A percentile compares a stretch with the other conserved stretches of the same genome.
Conservation (phyloP, 2,329 filamentous ascomycete genomes). For the Fusarium begoniae region DNA sequence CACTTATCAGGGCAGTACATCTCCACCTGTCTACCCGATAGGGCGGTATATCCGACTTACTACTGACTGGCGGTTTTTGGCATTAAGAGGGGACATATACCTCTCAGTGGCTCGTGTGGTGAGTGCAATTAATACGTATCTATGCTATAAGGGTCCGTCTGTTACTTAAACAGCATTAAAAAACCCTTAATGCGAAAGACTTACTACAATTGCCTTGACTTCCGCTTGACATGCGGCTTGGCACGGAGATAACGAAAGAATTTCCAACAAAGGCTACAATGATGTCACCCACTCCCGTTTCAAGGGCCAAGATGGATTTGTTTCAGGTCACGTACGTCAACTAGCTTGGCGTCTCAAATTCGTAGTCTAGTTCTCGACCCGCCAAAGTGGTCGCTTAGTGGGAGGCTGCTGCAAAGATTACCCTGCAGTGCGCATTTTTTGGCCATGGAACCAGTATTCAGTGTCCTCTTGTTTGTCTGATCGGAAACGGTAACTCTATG, state of each 20-base stretch:
- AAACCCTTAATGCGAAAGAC: not conserved
- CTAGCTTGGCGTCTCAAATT: not conserved
- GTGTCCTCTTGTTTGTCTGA: not conserved
- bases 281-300: not conserved
- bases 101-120: not conserved
- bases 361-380: not conserved
- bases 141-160: not conserved
- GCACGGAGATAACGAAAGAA: not conserved
- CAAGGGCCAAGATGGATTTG: not conserved
- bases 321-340: not conserved
- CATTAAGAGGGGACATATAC: not conserved
- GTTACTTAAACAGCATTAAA: too few relatives aligned
- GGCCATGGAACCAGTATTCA: not conserved
- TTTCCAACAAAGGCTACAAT: not conserved
- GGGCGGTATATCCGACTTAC: not conserved
- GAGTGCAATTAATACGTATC: not conserved
- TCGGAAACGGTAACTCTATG: fast-evolving
- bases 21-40: not conserved
- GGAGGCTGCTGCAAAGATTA: not conserved
- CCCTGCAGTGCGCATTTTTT: not conserved
- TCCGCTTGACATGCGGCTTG: not conserved
- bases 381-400: not conserved
- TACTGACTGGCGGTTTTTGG: not conserved
- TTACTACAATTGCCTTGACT: not conserved
- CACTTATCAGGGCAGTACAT: not conserved